Evolutionary conservation across 331 rosid genomes (phyloP).

Genomic region (Quercus phellos): DNA sequence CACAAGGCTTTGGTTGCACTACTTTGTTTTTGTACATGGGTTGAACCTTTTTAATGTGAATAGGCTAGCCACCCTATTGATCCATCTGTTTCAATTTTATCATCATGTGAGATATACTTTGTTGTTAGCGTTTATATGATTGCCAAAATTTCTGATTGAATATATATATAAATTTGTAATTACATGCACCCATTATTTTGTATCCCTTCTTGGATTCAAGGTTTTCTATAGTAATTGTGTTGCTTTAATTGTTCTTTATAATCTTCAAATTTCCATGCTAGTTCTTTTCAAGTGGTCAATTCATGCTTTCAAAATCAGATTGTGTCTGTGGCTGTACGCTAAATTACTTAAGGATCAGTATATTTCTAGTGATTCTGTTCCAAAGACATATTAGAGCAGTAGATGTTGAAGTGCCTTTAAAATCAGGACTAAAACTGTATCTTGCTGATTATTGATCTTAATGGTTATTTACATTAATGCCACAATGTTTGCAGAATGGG

Average conservation of each 20-base stretch:
- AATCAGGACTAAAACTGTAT: neutral
- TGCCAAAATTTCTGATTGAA: neutral
- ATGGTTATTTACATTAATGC: neutral
- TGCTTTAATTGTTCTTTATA: neutral
- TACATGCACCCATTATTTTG: neutral
- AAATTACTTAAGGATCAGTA: neutral
- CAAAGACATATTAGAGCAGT: neutral
- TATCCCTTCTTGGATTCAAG: neutral
- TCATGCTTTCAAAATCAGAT: neutral
- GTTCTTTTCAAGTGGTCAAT: neutral
- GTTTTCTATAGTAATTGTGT: neutral
- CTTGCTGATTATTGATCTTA: neutral
- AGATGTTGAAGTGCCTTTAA: neutral
- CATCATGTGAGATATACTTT: neutral
- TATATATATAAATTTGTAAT: neutral
- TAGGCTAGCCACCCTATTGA: neutral
- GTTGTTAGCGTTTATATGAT: neutral
- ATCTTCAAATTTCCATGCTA: neutral
- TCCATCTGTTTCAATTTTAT: neutral
- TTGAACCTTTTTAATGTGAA: neutral
- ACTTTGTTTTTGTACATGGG: neutral
- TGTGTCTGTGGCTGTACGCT: neutral
- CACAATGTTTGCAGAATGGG: slow-evolving; percentile 19
- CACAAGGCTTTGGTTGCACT: neutral
- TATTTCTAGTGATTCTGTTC: neutral